Percentiles rank a stretch among this genome's conserved stretches.
phyloP scores from a whole-genome alignment of 495 filamentous ascomycete species.

The Penicillium antarcticum region DNA sequence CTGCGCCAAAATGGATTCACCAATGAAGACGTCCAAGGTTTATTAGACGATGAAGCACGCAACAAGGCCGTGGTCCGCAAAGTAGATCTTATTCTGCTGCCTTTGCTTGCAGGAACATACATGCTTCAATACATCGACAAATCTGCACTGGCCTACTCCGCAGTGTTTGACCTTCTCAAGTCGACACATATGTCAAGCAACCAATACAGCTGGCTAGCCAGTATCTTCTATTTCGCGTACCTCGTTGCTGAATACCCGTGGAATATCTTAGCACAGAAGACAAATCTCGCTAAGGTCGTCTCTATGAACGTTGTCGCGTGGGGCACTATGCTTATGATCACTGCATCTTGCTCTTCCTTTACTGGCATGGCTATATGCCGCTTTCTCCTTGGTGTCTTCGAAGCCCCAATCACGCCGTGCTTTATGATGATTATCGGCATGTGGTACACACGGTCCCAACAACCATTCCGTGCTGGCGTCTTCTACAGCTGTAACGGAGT shows the following conservation, averaged over 20 bases:
- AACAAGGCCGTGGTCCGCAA: slow-evolving; percentile 29
- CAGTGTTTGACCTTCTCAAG: slow-evolving; percentile 32
- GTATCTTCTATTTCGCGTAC: slow-evolving; percentile 56
- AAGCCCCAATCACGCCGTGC: slow-evolving; percentile 40
- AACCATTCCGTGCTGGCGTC: slow-evolving; percentile 33
- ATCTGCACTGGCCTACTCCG: slow-evolving; percentile 32
- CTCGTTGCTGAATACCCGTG: slow-evolving; percentile 35
- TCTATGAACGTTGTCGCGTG: slow-evolving; percentile 27
- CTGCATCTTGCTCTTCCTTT: slow-evolving; percentile 30
- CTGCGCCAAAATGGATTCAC: slow-evolving; percentile 30
- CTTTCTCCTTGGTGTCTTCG: slow-evolving; percentile 38
- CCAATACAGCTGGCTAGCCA: slow-evolving; percentile 50
- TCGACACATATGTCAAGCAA: slow-evolving; percentile 29
- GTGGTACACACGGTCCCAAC: slow-evolving; percentile 30
- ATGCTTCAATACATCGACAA: slow-evolving; percentile 41
- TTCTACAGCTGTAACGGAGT: slow-evolving; percentile 46
- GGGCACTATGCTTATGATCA: slow-evolving; percentile 40
- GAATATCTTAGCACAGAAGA: slow-evolving; percentile 23
- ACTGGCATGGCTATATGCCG: slow-evolving; percentile 37
- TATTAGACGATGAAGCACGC: slow-evolving; percentile 19
- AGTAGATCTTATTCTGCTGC: slow-evolving; percentile 46
- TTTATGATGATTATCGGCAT: slow-evolving; percentile 38
- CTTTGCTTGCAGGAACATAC: slow-evolving; percentile 50
- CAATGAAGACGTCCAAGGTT: slow-evolving; percentile 13
- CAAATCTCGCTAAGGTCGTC: slow-evolving; percentile 15